A percentile compares a stretch with the other conserved stretches of the same genome.
These are phyloP conservation scores for Termitomyces bulborhizus DNA, from an alignment of 768 basidiomycete species.

Conservation along the genomic window DNA sequence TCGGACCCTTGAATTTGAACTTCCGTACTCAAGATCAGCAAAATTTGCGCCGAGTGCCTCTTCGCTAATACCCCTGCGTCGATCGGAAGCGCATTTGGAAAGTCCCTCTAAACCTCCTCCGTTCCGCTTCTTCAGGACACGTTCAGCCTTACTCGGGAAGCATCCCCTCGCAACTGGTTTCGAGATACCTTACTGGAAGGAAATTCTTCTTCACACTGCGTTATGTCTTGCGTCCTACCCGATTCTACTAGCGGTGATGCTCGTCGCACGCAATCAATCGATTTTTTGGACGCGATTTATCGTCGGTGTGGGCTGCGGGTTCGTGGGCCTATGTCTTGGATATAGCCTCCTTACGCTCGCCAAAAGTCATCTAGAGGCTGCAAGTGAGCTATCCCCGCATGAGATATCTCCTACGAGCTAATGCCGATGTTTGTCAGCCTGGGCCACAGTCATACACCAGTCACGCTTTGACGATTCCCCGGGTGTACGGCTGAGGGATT, in stretches of 20 bases:
- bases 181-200: conserved; percentile 27
- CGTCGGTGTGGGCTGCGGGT: conserved; percentile 27
- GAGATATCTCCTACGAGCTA: neutral
- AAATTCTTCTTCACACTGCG: conserved; percentile 22
- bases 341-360: conserved; percentile 23
- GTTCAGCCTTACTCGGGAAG: conserved; percentile 5
- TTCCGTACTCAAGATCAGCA: neutral
- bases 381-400: conserved; percentile 21
- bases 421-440: conserved; percentile 21
- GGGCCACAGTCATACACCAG: conserved; percentile 40
- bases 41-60: neutral
- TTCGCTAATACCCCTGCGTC: conserved; percentile 1
- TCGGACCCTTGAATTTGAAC: neutral
- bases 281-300: conserved; percentile 37
- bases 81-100: neutral
- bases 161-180: conserved; percentile 25
- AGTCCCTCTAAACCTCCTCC: conserved; percentile 8
- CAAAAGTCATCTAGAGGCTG: conserved; percentile 27
- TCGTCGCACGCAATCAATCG: conserved; percentile 21
- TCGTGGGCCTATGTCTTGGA: conserved; percentile 26
- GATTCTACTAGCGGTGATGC: conserved; percentile 22
- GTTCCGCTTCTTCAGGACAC: conserved; percentile 7
- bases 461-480: conserved; percentile 22
- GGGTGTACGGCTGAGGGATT: conserved; percentile 30
- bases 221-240: conserved; percentile 30